Evolutionary conservation across 306 rosid species (phyloP).

Genomic region (Dalbergia oliveri): DNA sequence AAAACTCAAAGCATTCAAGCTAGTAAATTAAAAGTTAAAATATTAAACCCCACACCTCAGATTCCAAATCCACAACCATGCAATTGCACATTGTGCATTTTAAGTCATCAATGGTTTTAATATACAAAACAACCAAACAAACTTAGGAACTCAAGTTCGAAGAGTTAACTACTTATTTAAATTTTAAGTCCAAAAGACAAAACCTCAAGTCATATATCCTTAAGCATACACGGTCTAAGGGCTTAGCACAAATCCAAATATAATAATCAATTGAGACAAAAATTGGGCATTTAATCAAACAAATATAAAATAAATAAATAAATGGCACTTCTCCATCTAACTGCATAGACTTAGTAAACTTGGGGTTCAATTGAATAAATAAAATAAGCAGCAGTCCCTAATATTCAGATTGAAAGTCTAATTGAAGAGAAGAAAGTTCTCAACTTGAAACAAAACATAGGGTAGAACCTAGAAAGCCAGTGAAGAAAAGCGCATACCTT

Average conservation of each 20-base stretch:
- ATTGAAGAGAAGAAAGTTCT: conserved; percentile 9
- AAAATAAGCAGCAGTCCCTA: neutral
- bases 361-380: neutral
- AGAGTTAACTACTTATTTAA: neutral
- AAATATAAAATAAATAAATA: neutral
- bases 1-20: conserved; percentile 26
- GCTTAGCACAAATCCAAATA: neutral
- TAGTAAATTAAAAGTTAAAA: neutral
- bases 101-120: neutral
- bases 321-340: neutral
- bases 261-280: neutral
- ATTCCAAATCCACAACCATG: conserved; percentile 8
- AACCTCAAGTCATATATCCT: neutral
- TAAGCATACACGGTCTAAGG: neutral
- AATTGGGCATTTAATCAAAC: conserved; percentile 40
- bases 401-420: neutral
- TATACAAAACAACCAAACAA: neutral
- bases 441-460: neutral
- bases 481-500: conserved; percentile 43
- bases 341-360: neutral
- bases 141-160: conserved; percentile 8
- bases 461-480: neutral
- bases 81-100: neutral
- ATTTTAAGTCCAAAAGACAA: neutral
- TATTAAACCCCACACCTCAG: neutral